Conservation (phyloP, 140 eudicot genomes). For the Oenanthe javanica region DNA sequence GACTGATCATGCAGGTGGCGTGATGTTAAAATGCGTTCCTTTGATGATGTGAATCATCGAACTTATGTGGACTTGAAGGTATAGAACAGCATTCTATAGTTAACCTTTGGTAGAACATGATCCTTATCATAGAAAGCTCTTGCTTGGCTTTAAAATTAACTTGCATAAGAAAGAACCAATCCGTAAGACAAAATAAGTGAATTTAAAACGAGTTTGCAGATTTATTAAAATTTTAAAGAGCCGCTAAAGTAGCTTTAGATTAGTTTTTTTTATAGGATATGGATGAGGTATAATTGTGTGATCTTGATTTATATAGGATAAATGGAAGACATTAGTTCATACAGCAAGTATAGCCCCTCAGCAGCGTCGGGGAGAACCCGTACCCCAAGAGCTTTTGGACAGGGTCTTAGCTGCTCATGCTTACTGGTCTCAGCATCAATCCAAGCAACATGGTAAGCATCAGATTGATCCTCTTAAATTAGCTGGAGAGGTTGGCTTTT, state of each 20-base stretch:
- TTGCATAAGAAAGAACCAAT: neutral
- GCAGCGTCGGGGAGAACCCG: constrained; percentile 97
- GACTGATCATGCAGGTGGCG: constrained; percentile 68
- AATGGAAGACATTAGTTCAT: constrained; percentile 98
- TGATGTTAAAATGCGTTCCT: constrained; percentile 77
- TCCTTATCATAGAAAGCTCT: too few species aligned
- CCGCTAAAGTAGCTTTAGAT: neutral
- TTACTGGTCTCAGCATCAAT: constrained; percentile 78
- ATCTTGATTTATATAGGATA: constrained; percentile 45
- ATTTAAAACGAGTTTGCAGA: neutral
- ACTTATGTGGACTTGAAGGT: constrained; percentile 96
- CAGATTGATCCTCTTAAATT: constrained; percentile 34
- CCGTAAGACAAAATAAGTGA: neutral
- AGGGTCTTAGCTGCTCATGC: constrained; percentile 81
- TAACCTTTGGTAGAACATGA: too few species aligned
- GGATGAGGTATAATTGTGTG: neutral
- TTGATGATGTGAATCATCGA: constrained; percentile 76
- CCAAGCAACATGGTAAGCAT: constrained; percentile 68
- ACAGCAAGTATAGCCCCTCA: constrained; percentile 96
- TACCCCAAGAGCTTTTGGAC: constrained; percentile 87
- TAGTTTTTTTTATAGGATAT: neutral
- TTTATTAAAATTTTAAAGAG: neutral
- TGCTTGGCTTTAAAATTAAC: neutral
- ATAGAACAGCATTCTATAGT: constrained; percentile 5
- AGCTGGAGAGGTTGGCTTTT: constrained; percentile 27